Evolutionary conservation across 1,139 yeast genomes (phyloP), one percentile per base, ranked within the genome.

Genomic region (Pichia norvegensis): DNA sequence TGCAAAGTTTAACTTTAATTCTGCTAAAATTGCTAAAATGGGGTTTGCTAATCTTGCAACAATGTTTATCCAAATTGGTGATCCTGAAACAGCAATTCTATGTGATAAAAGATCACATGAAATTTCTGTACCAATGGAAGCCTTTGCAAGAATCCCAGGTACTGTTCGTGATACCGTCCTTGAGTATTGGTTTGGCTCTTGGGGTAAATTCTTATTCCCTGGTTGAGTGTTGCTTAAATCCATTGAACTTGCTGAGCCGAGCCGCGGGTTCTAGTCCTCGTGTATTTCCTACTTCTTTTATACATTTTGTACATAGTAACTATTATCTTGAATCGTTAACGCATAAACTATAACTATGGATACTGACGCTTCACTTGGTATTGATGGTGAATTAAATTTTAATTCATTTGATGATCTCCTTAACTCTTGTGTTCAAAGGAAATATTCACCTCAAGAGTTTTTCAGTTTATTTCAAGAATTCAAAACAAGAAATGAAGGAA

Each of bases 11-110:
- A 63, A 65, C 38, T 62, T 59, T 33, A 70, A 69, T 46, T 62
- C 71, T 44, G 73, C 73, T 3, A 59, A 64, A 40, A 65, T 72
- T 36, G 65, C 74, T 2, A 64, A 66, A 47, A 57, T 66, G 52
- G 65, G 70, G 6, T 63, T 70, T 43, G 50, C 53, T 22, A 68
- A 69, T 46, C 57, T 70, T 36, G 52, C 64, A 6, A 59, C 55
- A 42, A 73, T 74, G 77, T 70, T 70, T 51, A 50, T 52, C 16
- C 50, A 60, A 40, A 41, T 63, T 42, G 68, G 67, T 3, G 65
- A 68, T 48, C 38, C 45, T 1, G 62, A 60, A 21, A 62, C 59
- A 8, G 57, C 64, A 4, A 53, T 55, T n/a, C 52, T 61, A 40
- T 68, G 69, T 46, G 17, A 47, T 1, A 31, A 43, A 13, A 57